phyloP scores from a whole-genome alignment of 83 land plant genomes.

The Picea mariana region DNA sequence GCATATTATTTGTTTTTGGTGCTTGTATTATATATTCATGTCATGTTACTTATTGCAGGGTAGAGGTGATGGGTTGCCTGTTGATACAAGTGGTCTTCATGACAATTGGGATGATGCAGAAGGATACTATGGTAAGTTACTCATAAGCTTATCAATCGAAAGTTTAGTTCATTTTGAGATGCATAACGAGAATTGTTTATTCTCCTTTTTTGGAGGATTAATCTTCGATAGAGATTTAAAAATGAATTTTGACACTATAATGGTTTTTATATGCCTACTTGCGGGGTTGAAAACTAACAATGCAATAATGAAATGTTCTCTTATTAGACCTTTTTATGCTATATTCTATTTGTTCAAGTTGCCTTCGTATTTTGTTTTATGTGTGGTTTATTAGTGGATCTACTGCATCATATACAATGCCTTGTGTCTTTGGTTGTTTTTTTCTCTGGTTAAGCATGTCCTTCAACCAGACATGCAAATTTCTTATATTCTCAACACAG shows the following conservation, averaged over 20 bases:
- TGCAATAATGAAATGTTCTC: too few species aligned
- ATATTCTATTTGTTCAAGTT: too few species aligned
- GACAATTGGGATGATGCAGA: slow-evolving; percentile 99
- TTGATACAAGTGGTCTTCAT: slow-evolving; percentile 86
- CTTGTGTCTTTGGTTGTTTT: too few species aligned
- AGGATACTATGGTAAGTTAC: slow-evolving; percentile 88
- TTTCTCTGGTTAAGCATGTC: too few species aligned
- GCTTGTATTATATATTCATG: background rate
- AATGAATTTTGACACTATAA: background rate
- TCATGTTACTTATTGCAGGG: slow-evolving; percentile 42
- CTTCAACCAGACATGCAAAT: too few species aligned
- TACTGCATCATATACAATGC: background rate
- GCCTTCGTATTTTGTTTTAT: too few species aligned
- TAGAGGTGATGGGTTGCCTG: slow-evolving; percentile 67
- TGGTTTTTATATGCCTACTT: background rate
- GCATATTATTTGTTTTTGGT: background rate
- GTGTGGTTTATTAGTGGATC: too few species aligned
- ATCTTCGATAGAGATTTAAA: too few species aligned
- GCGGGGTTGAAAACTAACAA: background rate
- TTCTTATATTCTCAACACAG: too few species aligned
- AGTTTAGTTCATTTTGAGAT: background rate
- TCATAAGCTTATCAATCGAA: background rate
- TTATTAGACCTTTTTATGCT: too few species aligned
- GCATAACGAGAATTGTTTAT: too few species aligned
- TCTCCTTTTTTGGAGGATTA: too few species aligned